Evolutionary conservation across 2,329 filamentous ascomycete species (phyloP).

Genomic region (Phaeosphaeriaceae sp.): DNA sequence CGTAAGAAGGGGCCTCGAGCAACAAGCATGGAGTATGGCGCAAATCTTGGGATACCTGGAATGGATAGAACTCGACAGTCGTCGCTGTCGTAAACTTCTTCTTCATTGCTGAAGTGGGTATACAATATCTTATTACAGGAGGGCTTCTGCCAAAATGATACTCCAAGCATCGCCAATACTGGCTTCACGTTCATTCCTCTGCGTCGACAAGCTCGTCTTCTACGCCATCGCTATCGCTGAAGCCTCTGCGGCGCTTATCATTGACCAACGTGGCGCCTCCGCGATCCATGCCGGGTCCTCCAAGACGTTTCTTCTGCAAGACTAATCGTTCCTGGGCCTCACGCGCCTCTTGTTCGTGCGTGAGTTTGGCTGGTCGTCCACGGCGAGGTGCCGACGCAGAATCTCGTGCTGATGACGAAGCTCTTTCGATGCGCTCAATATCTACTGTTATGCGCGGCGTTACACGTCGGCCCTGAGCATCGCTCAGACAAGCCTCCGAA

Average conservation of each 20-base stretch:
- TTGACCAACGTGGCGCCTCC: constrained; percentile 63
- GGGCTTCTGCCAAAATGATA: background rate
- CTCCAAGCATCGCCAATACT: background rate
- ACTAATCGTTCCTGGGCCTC: constrained; percentile 56
- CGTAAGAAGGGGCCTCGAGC: background rate
- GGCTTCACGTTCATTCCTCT: constrained; percentile 24
- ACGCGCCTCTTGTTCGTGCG: constrained; percentile 55
- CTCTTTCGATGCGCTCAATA: constrained; percentile 16
- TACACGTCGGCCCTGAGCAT: constrained; percentile 55
- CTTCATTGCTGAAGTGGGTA: background rate
- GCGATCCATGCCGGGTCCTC: constrained; percentile 60
- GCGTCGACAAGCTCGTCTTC: constrained; percentile 53
- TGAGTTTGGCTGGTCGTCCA: constrained; percentile 34
- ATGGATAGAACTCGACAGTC: background rate
- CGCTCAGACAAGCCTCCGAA: constrained; percentile 58
- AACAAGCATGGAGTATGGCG: constrained; percentile 14
- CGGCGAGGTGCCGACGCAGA: constrained; percentile 41
- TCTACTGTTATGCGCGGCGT: constrained; percentile 53
- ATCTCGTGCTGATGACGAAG: constrained; percentile 3
- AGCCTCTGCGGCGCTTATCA: constrained; percentile 57
- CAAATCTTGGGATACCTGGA: background rate
- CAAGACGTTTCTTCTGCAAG: constrained; percentile 60
- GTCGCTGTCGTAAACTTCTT: background rate
- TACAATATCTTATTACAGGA: background rate
- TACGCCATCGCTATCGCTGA: constrained; percentile 61